phyloP scores from a whole-genome alignment of 108 stramenopile genomes.

The Nitzschia putrida region DNA sequence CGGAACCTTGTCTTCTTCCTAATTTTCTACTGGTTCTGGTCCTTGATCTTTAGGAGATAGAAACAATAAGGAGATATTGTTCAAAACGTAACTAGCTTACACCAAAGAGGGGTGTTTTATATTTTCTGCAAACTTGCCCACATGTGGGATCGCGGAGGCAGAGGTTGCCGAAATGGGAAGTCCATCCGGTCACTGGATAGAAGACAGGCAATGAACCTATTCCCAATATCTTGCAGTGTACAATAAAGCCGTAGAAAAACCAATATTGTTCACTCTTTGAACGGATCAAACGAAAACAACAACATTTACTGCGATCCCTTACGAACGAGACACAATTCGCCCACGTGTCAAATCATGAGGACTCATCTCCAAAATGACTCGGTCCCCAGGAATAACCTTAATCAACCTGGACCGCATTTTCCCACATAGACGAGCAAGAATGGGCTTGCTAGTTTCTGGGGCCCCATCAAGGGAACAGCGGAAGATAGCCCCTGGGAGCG shows the following conservation, averaged over 20 bases:
- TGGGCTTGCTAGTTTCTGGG: constrained; percentile 74
- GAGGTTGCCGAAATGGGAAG: no score
- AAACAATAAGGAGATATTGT: not conserved
- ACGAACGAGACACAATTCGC: constrained; percentile 81
- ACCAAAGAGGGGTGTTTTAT: no score
- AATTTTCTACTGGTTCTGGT: not conserved
- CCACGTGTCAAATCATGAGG: constrained; percentile 95
- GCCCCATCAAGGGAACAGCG: constrained; percentile 85
- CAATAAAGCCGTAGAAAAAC: no score
- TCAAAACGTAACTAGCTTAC: no score
- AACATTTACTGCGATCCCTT: no score
- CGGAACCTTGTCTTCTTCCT: constrained; percentile 49
- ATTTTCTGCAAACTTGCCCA: no score
- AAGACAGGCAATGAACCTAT: no score
- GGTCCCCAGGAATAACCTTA: constrained; percentile 91
- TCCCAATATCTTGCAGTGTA: no score
- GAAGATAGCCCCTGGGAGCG: constrained; percentile 93
- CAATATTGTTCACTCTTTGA: no score
- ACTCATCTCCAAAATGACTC: constrained; percentile 88
- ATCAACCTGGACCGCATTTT: constrained; percentile 93
- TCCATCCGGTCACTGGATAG: no score
- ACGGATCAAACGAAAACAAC: no score
- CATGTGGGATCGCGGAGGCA: no score
- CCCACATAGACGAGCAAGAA: constrained; percentile 89
- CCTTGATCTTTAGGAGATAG: not conserved